These are phyloP conservation scores for Penicillium vulpinum DNA, from an alignment of 2,329 filamentous ascomycete genomes.

Conservation along the genomic window DNA sequence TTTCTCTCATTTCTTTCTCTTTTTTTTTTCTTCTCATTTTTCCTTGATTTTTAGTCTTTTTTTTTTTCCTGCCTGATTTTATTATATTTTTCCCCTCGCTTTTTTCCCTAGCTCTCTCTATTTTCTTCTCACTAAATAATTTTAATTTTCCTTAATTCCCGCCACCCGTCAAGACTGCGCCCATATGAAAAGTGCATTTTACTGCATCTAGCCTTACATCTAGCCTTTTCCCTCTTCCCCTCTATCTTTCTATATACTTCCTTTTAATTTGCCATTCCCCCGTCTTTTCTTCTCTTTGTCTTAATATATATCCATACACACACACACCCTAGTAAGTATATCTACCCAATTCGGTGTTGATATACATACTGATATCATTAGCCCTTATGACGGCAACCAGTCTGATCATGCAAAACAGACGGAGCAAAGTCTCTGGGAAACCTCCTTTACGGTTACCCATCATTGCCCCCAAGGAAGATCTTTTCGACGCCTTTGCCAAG, in stretches of 20 bases:
- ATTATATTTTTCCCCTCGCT: constrained; percentile 10
- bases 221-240: constrained; percentile 1
- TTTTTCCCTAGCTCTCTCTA: constrained; percentile 9
- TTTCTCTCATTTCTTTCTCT: constrained; percentile 1
- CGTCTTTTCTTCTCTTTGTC: not conserved
- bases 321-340: constrained; percentile 5
- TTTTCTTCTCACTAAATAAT: not conserved
- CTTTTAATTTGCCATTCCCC: not conserved
- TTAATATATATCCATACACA: too few species aligned
- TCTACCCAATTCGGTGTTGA: too few species aligned
- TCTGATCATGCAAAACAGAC: constrained; percentile 40
- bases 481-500: constrained; percentile 26
- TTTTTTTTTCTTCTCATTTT: not conserved
- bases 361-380: too few species aligned
- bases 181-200: constrained; percentile 12
- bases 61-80: not conserved
- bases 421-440: constrained; percentile 39
- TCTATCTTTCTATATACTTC: not conserved
- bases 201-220: not conserved
- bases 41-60: not conserved
- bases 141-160: constrained; percentile 1
- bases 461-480: constrained; percentile 49
- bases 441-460: constrained; percentile 42
- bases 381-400: constrained; percentile 38
- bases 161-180: constrained; percentile 18